Evolutionary conservation across 495 filamentous ascomycete species (phyloP).

Genomic region (Aspergillus olivimuriae): DNA sequence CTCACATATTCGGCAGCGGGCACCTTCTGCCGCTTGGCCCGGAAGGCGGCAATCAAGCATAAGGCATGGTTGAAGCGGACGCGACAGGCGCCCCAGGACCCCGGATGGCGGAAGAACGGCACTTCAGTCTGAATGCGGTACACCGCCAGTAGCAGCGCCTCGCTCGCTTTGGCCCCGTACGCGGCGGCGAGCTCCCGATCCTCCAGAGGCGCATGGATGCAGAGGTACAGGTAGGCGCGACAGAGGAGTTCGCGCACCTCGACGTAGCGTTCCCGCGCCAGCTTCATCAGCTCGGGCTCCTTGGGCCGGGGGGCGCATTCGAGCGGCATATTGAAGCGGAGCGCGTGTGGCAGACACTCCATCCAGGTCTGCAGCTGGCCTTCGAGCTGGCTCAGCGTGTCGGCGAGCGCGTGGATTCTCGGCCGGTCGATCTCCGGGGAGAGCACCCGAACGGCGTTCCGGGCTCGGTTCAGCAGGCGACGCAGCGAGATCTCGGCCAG

Average conservation of each 20-base stretch:
- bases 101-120: conserved; percentile 26
- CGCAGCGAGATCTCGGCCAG: conserved; percentile 35
- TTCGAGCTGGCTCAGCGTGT: conserved; percentile 26
- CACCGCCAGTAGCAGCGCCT: conserved; percentile 18
- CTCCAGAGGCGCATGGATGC: conserved; percentile 19
- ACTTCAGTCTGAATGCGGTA: conserved; percentile 25
- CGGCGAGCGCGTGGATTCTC: conserved; percentile 19
- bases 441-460: conserved; percentile 27
- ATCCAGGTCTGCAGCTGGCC: conserved; percentile 33
- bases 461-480: conserved; percentile 30
- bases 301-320: conserved; percentile 15
- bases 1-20: conserved; percentile 18
- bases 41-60: conserved; percentile 23
- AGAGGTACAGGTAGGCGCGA: conserved; percentile 32
- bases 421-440: conserved; percentile 22
- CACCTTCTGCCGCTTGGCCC: conserved; percentile 16
- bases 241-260: conserved; percentile 35
- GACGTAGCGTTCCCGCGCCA: conserved; percentile 31
- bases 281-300: conserved; percentile 29
- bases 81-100: conserved; percentile 26
- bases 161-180: conserved; percentile 23
- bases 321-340: conserved; percentile 28
- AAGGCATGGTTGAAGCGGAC: conserved; percentile 26
- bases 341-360: conserved; percentile 23
- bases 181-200: conserved; percentile 9